phyloP scores from a whole-genome alignment of 176 grass and related monocot genomes.

The Ananas comosus region DNA sequence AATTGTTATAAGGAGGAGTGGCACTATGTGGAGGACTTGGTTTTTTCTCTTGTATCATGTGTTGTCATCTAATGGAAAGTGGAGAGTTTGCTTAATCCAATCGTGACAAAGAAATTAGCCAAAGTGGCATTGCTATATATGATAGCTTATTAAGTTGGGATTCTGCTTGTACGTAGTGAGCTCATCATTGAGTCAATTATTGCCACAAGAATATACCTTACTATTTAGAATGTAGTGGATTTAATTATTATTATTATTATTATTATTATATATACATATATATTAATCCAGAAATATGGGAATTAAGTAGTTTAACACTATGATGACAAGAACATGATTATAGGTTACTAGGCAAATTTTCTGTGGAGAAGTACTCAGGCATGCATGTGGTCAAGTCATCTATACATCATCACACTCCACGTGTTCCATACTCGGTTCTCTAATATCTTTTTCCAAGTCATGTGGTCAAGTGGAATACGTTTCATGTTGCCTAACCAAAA shows the following conservation, averaged over 20 bases:
- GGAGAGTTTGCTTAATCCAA: conserved; percentile 22
- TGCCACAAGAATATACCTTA: neutral
- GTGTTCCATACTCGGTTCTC: neutral
- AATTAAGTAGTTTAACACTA: too few species aligned
- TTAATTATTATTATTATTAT: too few species aligned
- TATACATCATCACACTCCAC: neutral
- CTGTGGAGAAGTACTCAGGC: neutral
- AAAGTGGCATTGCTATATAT: neutral
- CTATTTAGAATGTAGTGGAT: neutral
- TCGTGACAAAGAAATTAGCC: neutral
- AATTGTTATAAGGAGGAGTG: neutral
- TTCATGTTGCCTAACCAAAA: neutral
- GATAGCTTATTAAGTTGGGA: neutral
- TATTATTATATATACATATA: too few species aligned
- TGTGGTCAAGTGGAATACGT: conserved; percentile 1
- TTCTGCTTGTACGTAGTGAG: neutral
- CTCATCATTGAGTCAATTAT: neutral
- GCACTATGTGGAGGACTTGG: conserved; percentile 8
- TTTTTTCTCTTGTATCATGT: conserved; percentile 13
- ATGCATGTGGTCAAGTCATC: neutral
- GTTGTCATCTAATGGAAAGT: conserved; percentile 24
- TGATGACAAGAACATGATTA: too few species aligned
- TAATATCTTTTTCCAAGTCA: neutral
- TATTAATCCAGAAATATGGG: too few species aligned
- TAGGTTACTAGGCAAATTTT: too few species aligned